These are phyloP conservation scores for Cryptosporidium meleagridis DNA, from an alignment of 169 alveolate genomes.

Conservation along the genomic window DNA sequence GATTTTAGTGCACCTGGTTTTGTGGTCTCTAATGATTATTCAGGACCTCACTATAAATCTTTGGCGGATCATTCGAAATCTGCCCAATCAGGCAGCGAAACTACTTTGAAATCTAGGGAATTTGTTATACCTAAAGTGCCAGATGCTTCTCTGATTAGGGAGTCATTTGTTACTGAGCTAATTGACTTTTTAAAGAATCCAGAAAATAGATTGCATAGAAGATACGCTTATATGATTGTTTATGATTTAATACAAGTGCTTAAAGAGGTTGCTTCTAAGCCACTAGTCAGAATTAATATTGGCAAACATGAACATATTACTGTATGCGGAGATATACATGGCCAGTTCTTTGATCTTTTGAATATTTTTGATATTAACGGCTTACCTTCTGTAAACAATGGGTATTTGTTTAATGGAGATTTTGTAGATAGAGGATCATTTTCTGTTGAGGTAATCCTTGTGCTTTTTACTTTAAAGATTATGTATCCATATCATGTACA, in stretches of 20 bases:
- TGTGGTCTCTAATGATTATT: slow-evolving; percentile 11
- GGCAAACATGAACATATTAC: slow-evolving; percentile 93
- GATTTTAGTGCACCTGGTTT: slow-evolving; percentile 9
- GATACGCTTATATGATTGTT: slow-evolving; percentile 91
- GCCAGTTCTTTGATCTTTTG: slow-evolving; percentile 97
- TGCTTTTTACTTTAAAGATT: slow-evolving; percentile 91
- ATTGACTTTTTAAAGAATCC: slow-evolving; percentile 89
- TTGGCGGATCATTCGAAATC: not conserved
- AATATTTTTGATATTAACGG: slow-evolving; percentile 97
- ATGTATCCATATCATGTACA: slow-evolving; percentile 95
- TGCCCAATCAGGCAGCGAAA: not conserved
- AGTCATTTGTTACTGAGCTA: slow-evolving; percentile 79
- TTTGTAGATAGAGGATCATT: slow-evolving; percentile 99
- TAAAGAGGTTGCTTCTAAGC: slow-evolving; percentile 82
- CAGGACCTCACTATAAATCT: slow-evolving; percentile 33
- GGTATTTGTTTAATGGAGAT: slow-evolving; percentile 99
- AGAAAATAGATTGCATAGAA: slow-evolving; percentile 92
- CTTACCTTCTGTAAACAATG: slow-evolving; percentile 93
- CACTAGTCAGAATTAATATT: slow-evolving; percentile 90
- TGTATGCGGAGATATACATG: slow-evolving; percentile 99
- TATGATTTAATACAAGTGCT: slow-evolving; percentile 89
- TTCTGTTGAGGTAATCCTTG: slow-evolving; percentile 95
- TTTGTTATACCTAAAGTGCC: not conserved
- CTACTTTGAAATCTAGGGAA: not conserved
- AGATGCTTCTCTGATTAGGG: slow-evolving; percentile 40